Percentiles rank a stretch among this genome's conserved stretches.
Evolutionary conservation across 139 green algal species (phyloP).

Genomic region (Mychonastes homosphaera): DNA sequence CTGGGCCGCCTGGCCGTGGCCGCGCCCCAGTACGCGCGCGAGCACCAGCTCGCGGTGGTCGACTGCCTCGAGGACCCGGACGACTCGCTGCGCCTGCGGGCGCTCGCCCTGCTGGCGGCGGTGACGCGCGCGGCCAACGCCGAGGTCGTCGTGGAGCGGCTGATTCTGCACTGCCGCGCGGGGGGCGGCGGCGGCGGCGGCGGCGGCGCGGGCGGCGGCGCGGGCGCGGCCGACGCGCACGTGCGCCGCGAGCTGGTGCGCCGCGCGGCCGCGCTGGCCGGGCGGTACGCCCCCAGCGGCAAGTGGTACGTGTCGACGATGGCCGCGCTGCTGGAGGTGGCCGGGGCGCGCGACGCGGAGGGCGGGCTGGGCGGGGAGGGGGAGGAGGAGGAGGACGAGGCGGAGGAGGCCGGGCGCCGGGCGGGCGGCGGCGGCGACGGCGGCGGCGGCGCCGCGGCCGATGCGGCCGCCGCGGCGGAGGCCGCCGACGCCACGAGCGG

Average conservation of each 20-base stretch:
- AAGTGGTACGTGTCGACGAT: constrained; percentile 55
- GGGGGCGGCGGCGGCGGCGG: too few species aligned
- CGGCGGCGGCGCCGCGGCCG: neutral
- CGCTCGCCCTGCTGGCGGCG: constrained; percentile 88
- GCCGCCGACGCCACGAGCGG: constrained; percentile 8
- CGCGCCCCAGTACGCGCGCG: neutral
- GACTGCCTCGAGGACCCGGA: constrained; percentile 94
- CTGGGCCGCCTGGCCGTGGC: constrained; percentile 56
- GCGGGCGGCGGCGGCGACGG: neutral
- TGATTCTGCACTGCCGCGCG: constrained; percentile 74
- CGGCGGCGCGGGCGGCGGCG: constrained; percentile 4
- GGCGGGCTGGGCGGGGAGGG: neutral
- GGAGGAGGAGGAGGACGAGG: constrained; percentile 55
- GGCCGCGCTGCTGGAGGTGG: constrained; percentile 9
- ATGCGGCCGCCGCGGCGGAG: neutral
- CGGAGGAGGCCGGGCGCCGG: neutral
- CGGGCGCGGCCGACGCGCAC: constrained; percentile 45
- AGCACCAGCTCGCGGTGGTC: constrained; percentile 81
- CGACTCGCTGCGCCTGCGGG: constrained; percentile 89
- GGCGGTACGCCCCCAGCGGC: constrained; percentile 79
- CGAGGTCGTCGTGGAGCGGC: constrained; percentile 83
- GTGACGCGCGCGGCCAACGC: constrained; percentile 94
- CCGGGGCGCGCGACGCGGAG: neutral
- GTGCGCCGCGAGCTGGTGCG: constrained; percentile 40
- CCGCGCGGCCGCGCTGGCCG: constrained; percentile 58